Evolutionary conservation across 192 early-diverging fungal genomes (phyloP).

Genomic region (Podila epigama): DNA sequence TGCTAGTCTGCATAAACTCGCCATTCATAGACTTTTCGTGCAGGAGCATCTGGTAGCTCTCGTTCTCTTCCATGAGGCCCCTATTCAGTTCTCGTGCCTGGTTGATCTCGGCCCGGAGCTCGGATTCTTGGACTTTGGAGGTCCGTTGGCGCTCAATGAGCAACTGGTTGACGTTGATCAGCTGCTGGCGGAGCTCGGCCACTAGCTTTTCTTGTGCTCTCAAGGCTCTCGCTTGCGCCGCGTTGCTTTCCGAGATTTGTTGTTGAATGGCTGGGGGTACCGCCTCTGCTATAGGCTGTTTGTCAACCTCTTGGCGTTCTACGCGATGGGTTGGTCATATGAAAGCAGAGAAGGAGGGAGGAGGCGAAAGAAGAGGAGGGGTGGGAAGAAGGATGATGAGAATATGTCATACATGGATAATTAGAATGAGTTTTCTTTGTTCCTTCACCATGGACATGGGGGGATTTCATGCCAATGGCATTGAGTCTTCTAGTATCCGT

Average conservation of each 20-base stretch:
- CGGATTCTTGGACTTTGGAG: slow-evolving; percentile 7
- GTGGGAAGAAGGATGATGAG: not conserved
- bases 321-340: not conserved
- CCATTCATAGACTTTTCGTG: slow-evolving; percentile 85
- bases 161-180: slow-evolving; percentile 47
- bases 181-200: slow-evolving; percentile 47
- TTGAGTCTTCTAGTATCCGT: too few species aligned
- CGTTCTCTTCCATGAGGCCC: slow-evolving; percentile 82
- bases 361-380: not conserved
- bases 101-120: slow-evolving; percentile 60
- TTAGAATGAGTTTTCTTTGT: not conserved
- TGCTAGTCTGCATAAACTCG: slow-evolving; percentile 70
- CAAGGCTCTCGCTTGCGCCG: slow-evolving; percentile 52
- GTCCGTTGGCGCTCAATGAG: slow-evolving; percentile 23
- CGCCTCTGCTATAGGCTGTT: slow-evolving; percentile 1
- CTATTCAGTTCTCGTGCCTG: slow-evolving; percentile 74
- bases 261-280: slow-evolving; percentile 29
- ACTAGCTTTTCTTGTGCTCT: slow-evolving; percentile 38
- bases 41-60: slow-evolving; percentile 79
- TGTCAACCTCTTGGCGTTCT: slow-evolving; percentile 1
- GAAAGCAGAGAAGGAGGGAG: not conserved
- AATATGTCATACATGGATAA: too few species aligned
- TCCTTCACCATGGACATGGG: too few species aligned
- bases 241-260: slow-evolving; percentile 52
- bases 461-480: too few species aligned